Base-by-base conservation (phyloP, 441 rosid genomes). In the Pelargonium hybrid region DNA sequence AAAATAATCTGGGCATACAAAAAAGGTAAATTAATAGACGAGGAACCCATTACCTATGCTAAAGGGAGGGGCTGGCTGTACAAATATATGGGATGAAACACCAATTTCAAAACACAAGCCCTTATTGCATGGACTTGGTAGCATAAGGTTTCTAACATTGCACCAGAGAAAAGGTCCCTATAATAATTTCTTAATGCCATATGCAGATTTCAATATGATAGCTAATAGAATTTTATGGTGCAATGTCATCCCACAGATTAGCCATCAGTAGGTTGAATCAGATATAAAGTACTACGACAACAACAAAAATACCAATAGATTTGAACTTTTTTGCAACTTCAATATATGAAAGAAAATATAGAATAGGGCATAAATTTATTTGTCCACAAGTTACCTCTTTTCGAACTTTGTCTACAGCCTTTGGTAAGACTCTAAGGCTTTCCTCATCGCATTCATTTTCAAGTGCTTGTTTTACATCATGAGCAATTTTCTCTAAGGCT, bases 371-470 rank as follows among this genome's bases (percentile, higher is more conserved):
- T 61, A 3, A 10, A 59, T 23, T 25, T 14, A 61, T 13, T 61
- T 6, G 15, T 25, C 34, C 68, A 71, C 37, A 73, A 67, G 72
- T 73, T 77, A 89, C 99, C 90, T 88, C 83, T 82, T 94, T 94
- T 82, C 99, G 84, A 78, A 86, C 93, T 31, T 84, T 90, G 84
- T 94, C 99, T 57, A 94, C 87, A 34, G 83, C 90, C 81, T 90
- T 94, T 18, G 96, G 87, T 74, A 89, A 86, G 45, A 88, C 87
- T 66, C 73, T 81, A 73, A 90, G 75, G 88, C 96, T 89, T 81
- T 92, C 91, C 76, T 82, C 90, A 79, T 94, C 97, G 59, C 89
- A 84, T 74, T 90, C 97, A 83, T 87, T 94, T 80, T 87, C 93
- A 76, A 94, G 89, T 65, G 72, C 65, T 71, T 72, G 82, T 78